Conservation (phyloP, 2,329 filamentous ascomycete genomes). For the Helotiales sp. region DNA sequence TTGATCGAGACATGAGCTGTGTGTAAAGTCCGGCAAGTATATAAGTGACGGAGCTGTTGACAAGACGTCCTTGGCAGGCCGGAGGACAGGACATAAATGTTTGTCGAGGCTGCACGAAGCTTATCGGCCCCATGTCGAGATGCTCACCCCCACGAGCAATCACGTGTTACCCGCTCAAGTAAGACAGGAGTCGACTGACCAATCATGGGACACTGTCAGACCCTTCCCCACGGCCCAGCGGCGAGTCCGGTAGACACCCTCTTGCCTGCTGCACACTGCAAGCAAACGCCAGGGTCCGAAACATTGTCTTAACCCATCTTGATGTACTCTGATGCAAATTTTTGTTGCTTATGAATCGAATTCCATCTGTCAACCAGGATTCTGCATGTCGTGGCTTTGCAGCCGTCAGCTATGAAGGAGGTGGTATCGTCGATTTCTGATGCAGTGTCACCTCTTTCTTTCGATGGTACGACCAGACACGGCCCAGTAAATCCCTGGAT, state of each 20-base stretch:
- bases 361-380: not conserved
- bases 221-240: not conserved
- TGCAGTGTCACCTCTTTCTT: not conserved
- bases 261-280: not conserved
- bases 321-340: not conserved
- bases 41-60: not conserved
- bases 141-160: not conserved
- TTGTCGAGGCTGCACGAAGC: not conserved
- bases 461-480: not conserved
- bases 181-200: not conserved
- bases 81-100: not conserved
- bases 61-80: not conserved
- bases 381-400: not conserved
- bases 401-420: not conserved
- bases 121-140: not conserved
- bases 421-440: not conserved
- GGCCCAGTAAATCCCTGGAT: not conserved
- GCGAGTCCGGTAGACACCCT: not conserved
- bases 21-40: not conserved
- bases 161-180: not conserved
- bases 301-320: not conserved
- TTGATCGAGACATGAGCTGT: conserved; percentile 17
- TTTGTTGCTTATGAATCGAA: not conserved
- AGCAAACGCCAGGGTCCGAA: not conserved
- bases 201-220: not conserved